Evolutionary conservation across 1,139 yeast genomes (phyloP).

Genomic region (Candida sp.): DNA sequence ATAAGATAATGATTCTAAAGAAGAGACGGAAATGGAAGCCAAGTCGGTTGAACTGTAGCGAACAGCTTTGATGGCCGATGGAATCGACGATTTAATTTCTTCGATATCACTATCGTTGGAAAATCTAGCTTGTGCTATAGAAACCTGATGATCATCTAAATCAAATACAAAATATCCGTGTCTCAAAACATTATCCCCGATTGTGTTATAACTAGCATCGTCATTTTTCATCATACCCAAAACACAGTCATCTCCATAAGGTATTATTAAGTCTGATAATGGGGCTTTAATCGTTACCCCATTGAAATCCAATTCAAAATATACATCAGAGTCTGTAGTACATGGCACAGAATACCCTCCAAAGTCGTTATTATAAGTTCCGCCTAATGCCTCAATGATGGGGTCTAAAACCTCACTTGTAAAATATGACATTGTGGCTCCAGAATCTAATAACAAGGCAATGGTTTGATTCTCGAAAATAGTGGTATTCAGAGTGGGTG

Average conservation of each 20-base stretch:
- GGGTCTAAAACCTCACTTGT: constrained; percentile 38
- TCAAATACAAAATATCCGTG: constrained; percentile 23
- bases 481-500: background rate
- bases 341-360: constrained; percentile 17
- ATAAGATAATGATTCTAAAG: background rate
- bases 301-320: constrained; percentile 25
- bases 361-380: constrained; percentile 4
- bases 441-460: constrained; percentile 49
- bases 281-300: constrained; percentile 27
- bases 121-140: constrained; percentile 60
- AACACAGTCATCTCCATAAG: constrained; percentile 9
- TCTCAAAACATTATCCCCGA: constrained; percentile 25
- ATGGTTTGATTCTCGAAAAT: background rate
- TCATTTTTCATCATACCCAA: constrained; percentile 12
- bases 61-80: constrained; percentile 17
- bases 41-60: constrained; percentile 41
- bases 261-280: constrained; percentile 13
- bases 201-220: constrained; percentile 2
- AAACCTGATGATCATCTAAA: constrained; percentile 39
- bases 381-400: constrained; percentile 33
- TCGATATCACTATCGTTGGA: constrained; percentile 41
- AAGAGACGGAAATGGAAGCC: background rate
- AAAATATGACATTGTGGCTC: constrained; percentile 58
- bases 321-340: constrained; percentile 5
- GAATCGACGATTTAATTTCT: constrained; percentile 13